Evolutionary conservation across 495 filamentous ascomycete species (phyloP), one percentile per base, ranked within the genome.

Genomic region (Lasiosphaeria ovina): DNA sequence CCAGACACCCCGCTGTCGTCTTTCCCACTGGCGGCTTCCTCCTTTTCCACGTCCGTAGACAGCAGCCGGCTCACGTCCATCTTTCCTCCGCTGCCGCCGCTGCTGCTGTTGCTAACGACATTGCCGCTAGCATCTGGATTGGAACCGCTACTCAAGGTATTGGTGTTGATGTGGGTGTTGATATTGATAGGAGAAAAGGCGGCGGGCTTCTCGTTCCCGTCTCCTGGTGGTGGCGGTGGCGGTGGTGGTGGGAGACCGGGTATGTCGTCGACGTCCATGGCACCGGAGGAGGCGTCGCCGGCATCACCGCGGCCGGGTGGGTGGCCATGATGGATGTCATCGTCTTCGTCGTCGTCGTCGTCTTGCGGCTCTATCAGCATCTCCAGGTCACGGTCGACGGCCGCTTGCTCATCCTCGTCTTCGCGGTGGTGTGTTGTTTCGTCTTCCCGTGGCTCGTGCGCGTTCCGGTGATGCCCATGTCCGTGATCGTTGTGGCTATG

Each of bases 351-450:
- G 33, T 71, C 69, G 50, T 71, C 71, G 35, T 63, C 69, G 14
- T 67, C 63, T 34, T 59, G 61, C 49, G 71, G 67, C 44, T 80
- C 78, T 55, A 83, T 79, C 34, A 84, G 58, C 81, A 83, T 82
- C 57, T 81, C 79, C 51, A 84, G 62, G 62, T 82, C 80, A 38
- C 71, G 71, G 57, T 82, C 72, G 40, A 77, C 73, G 1, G 76
- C 77, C 4, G 71, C 79, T 36, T 69, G 63, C 16, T 75, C 76
- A 14, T 57, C 66, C 6, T 60, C 64, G 10, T 62, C 60, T 47
- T 69, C 68, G 14, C 50, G 51, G 42, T 66, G 60, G 0, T 61
- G 49, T 17, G 59, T 66, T 38, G 32, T 32, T 4, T 57, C 57
- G 12, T 31, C 35, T 6, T 48, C 8, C 4, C 60, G 48, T 24